Percentiles rank a stretch among this genome's conserved stretches.
Evolutionary conservation across 129 eudicot species (phyloP).

Genomic region (sunflower (Helianthus annuus)): DNA sequence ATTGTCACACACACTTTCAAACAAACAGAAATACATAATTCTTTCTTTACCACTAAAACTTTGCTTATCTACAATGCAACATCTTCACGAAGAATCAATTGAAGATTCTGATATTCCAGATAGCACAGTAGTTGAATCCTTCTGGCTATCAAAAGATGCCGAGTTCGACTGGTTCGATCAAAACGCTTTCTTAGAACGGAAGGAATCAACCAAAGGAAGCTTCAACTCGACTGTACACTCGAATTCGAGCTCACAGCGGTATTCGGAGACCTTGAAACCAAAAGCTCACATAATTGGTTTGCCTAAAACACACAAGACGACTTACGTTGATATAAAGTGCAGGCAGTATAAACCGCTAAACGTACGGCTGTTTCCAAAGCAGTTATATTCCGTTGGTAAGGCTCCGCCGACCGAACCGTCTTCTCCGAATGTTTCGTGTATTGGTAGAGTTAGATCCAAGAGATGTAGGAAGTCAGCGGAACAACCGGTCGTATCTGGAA

Average conservation of each 20-base stretch:
- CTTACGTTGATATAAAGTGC: conserved; percentile 41
- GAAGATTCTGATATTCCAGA: conserved; percentile 22
- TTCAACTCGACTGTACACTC: conserved; percentile 33
- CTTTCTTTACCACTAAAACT: too few species aligned
- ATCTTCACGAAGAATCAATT: background rate
- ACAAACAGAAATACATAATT: too few species aligned
- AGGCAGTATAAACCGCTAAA: conserved; percentile 50
- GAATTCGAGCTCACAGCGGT: conserved; percentile 53
- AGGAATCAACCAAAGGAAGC: conserved; percentile 70
- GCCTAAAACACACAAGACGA: conserved; percentile 67
- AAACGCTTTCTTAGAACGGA: conserved; percentile 67
- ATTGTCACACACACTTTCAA: too few species aligned
- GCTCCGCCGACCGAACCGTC: conserved; percentile 54
- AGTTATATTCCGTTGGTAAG: conserved; percentile 41
- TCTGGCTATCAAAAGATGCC: conserved; percentile 80
- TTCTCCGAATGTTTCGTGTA: conserved; percentile 90
- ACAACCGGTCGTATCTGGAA: conserved; percentile 26
- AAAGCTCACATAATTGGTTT: conserved; percentile 63
- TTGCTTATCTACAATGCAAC: too few species aligned
- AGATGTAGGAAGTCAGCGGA: conserved; percentile 29
- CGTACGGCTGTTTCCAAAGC: conserved; percentile 59
- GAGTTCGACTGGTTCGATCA: conserved; percentile 93
- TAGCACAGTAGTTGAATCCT: conserved; percentile 50
- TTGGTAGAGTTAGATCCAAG: conserved; percentile 80
- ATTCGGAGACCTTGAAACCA: conserved; percentile 44